phyloP scores from a whole-genome alignment of 2,329 filamentous ascomycete species.

The Cladosporium sp. region DNA sequence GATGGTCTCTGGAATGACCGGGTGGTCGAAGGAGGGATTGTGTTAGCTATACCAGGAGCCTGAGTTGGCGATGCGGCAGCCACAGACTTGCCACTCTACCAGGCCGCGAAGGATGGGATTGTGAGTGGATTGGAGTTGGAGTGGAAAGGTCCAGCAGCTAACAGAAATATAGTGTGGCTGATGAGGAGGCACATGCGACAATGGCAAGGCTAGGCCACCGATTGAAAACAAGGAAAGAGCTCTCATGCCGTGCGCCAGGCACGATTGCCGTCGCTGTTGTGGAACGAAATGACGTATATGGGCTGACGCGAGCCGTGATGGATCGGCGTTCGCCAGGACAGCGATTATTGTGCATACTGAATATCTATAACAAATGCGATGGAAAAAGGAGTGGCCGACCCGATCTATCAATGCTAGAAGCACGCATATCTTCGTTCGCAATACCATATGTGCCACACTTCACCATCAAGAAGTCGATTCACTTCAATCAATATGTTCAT shows the following conservation, averaged over 20 bases:
- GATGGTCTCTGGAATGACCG: neutral
- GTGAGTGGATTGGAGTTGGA: neutral
- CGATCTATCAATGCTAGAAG: neutral
- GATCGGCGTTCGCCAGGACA: neutral
- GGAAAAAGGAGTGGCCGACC: neutral
- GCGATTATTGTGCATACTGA: neutral
- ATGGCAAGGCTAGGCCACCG: neutral
- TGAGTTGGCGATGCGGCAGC: neutral
- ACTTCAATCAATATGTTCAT: neutral
- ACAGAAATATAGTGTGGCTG: neutral
- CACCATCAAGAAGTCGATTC: neutral
- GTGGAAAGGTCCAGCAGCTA: neutral
- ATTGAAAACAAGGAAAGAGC: constrained; percentile 3
- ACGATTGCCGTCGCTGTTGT: constrained; percentile 1
- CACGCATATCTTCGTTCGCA: neutral
- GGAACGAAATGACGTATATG: constrained; percentile 7
- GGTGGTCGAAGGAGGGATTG: neutral
- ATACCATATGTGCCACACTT: neutral
- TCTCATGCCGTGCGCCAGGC: constrained; percentile 3
- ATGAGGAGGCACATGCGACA: constrained; percentile 1
- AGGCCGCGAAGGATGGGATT: neutral
- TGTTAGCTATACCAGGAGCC: neutral
- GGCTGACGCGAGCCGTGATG: neutral
- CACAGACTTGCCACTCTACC: neutral
- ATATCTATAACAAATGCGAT: neutral